A percentile compares a stretch with the other conserved stretches of the same genome.
Evolutionary conservation across 2,329 filamentous ascomycete genomes (phyloP).

Genomic region (Metarhizium brunneum): DNA sequence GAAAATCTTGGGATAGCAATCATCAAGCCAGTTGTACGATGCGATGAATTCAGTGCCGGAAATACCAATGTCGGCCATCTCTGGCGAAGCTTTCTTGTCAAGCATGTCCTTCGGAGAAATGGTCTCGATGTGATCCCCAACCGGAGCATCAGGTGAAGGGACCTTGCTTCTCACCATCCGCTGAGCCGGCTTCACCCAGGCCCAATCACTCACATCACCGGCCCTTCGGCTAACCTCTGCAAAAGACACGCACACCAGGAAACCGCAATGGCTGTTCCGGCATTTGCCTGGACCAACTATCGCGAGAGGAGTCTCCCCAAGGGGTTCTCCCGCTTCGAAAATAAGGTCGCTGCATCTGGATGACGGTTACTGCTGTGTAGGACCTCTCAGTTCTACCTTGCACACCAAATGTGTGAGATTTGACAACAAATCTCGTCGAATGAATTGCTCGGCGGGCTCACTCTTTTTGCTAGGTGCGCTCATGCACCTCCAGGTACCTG

Average conservation of each 20-base stretch:
- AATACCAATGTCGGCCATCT: background rate
- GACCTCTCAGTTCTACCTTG: background rate
- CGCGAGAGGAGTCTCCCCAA: background rate
- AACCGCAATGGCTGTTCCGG: too few relatives aligned
- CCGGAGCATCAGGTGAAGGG: background rate
- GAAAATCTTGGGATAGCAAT: constrained; percentile 7
- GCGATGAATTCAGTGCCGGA: constrained; percentile 12
- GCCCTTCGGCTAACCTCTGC: too few relatives aligned
- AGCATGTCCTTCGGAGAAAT: background rate
- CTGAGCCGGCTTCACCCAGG: too few relatives aligned
- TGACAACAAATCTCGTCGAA: too few relatives aligned
- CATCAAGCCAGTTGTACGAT: constrained; percentile 29
- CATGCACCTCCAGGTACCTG: too few relatives aligned
- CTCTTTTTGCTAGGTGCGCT: too few relatives aligned
- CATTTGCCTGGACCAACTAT: background rate
- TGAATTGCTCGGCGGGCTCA: too few relatives aligned
- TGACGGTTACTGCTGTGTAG: background rate
- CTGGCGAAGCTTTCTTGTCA: background rate
- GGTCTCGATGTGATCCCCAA: background rate
- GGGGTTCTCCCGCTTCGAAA: background rate
- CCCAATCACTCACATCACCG: too few relatives aligned
- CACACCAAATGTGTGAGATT: too few relatives aligned
- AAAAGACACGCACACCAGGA: too few relatives aligned
- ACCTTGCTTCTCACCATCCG: too few relatives aligned
- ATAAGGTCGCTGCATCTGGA: background rate